Percentiles rank a stretch among this genome's conserved stretches.
phyloP scores from a whole-genome alignment of 345 rosid species.

The Syzygium aromaticum region DNA sequence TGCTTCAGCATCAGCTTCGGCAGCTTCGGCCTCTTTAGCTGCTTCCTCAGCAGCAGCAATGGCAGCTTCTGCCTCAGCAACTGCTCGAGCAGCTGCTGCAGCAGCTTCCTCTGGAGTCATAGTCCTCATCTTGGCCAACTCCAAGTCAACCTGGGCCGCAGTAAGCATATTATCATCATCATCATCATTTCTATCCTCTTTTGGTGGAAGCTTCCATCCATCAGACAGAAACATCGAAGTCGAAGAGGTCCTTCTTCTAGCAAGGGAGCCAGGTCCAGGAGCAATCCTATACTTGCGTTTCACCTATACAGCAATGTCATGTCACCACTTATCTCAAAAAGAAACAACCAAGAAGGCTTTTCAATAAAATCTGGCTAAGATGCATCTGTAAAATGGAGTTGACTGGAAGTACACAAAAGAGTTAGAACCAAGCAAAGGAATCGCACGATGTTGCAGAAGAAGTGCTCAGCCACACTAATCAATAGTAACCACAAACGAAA shows the following conservation, averaged over 20 bases:
- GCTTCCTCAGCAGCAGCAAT: slow-evolving; percentile 94
- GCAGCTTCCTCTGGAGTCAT: slow-evolving; percentile 86
- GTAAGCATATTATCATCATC: slow-evolving; percentile 36
- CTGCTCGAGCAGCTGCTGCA: slow-evolving; percentile 81
- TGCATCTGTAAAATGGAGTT: neutral
- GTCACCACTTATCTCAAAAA: neutral
- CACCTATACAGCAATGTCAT: slow-evolving; percentile 38
- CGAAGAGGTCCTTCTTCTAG: slow-evolving; percentile 40
- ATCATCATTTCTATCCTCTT: slow-evolving; percentile 44
- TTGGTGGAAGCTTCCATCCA: slow-evolving; percentile 42
- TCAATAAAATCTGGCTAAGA: neutral
- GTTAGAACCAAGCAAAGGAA: neutral
- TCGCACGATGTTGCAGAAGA: neutral
- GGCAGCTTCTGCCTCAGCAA: slow-evolving; percentile 90
- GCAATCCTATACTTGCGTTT: slow-evolving; percentile 87
- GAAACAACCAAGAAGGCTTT: neutral
- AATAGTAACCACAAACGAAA: neutral
- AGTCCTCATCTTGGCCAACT: slow-evolving; percentile 70
- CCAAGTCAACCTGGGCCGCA: slow-evolving; percentile 69
- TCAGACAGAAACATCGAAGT: slow-evolving; percentile 19
- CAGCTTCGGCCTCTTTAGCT: slow-evolving; percentile 87
- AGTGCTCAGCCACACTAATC: neutral
- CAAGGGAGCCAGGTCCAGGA: slow-evolving; percentile 33
- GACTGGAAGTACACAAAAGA: neutral
- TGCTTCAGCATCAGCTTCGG: slow-evolving; percentile 92